Evolutionary conservation across 768 basidiomycete genomes (phyloP).

Genomic region (Aureoboletus auriporus): DNA sequence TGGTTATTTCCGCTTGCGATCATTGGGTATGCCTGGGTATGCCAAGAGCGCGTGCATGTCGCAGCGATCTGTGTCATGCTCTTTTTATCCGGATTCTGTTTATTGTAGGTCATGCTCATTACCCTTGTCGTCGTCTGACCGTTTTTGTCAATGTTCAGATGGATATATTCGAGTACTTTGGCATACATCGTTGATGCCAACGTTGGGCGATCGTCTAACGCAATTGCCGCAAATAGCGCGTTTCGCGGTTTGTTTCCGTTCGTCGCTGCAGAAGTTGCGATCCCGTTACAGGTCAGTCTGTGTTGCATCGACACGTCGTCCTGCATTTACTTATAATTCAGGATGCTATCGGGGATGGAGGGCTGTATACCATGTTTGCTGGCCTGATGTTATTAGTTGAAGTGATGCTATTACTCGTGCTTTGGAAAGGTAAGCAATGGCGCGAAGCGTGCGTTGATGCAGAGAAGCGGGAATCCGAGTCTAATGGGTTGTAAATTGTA

Average conservation of each 20-base stretch:
- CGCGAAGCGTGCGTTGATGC: conserved; percentile 45
- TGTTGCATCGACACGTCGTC: neutral
- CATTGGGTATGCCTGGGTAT: conserved; percentile 76
- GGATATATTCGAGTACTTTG: conserved; percentile 66
- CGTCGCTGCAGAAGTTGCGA: conserved; percentile 67
- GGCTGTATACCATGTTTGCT: conserved; percentile 70
- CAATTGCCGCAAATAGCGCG: conserved; percentile 70
- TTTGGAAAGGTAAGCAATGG: conserved; percentile 61
- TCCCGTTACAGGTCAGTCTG: conserved; percentile 54
- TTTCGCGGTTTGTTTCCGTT: conserved; percentile 73
- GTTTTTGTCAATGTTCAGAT: conserved; percentile 32
- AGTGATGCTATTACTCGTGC: conserved; percentile 54
- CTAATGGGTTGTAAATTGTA: no score
- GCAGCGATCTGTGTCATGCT: conserved; percentile 70
- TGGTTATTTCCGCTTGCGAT: conserved; percentile 51
- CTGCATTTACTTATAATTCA: conserved; percentile 22
- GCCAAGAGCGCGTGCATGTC: conserved; percentile 58
- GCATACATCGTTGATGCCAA: conserved; percentile 91
- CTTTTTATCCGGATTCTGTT: conserved; percentile 70
- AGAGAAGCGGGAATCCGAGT: conserved; percentile 35
- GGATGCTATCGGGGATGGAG: conserved; percentile 75
- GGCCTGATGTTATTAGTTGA: conserved; percentile 53
- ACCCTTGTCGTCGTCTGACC: neutral
- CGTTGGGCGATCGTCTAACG: conserved; percentile 72
- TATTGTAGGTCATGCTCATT: conserved; percentile 47